phyloP scores from a whole-genome alignment of 2,329 filamentous ascomycete species.

The Scytalidium sp. region DNA sequence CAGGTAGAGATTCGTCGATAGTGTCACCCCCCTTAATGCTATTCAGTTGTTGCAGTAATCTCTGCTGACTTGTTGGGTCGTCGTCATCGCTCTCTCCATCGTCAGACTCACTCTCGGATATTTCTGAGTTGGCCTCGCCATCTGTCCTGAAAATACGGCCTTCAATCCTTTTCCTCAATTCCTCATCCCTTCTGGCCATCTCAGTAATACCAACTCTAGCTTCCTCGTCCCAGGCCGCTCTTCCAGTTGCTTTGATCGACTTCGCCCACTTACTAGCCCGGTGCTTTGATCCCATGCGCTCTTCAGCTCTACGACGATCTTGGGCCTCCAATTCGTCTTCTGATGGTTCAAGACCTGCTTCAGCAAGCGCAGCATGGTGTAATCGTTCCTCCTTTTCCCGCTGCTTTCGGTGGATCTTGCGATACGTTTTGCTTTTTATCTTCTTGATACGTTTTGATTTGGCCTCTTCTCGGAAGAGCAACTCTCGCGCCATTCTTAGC shows the following conservation, averaged over 20 bases:
- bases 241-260: conserved; percentile 61
- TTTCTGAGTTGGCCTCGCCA: conserved; percentile 42
- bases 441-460: conserved; percentile 93
- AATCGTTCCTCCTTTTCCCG: conserved; percentile 55
- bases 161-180: conserved; percentile 62
- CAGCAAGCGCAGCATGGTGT: conserved; percentile 54
- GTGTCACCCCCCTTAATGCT: conserved; percentile 40
- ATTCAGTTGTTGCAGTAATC: conserved; percentile 47
- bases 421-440: conserved; percentile 97
- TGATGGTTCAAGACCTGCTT: conserved; percentile 57
- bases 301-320: conserved; percentile 63
- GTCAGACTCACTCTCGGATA: conserved; percentile 55
- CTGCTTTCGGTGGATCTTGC: conserved; percentile 84
- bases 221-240: conserved; percentile 67
- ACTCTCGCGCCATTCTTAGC: conserved; percentile 75
- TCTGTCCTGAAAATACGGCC: conserved; percentile 53
- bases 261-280: conserved; percentile 72
- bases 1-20: conserved; percentile 46
- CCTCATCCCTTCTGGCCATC: conserved; percentile 64
- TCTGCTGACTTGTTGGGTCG: conserved; percentile 44
- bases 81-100: conserved; percentile 50
- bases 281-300: conserved; percentile 68
- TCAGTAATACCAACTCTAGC: conserved; percentile 62
- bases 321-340: conserved; percentile 63
- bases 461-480: conserved; percentile 84